These are phyloP conservation scores for Penicillium thymicola DNA, from an alignment of 2,329 filamentous ascomycete species.

Conservation along the genomic window DNA sequence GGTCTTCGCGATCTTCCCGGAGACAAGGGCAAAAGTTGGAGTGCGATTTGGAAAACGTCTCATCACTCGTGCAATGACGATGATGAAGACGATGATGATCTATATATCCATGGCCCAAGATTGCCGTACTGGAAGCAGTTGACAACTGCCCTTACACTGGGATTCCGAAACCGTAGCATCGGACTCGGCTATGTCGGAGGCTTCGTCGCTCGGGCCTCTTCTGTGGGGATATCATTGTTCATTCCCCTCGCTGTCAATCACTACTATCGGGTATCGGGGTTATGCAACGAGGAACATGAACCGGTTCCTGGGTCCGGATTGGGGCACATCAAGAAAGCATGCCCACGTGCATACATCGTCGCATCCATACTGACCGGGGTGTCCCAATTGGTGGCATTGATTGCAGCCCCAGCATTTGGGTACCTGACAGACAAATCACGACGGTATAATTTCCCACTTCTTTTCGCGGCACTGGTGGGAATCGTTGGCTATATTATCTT, in stretches of 20 bases:
- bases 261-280: constrained; percentile 77
- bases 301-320: constrained; percentile 30
- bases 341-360: constrained; percentile 80
- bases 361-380: constrained; percentile 84
- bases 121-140: constrained; percentile 53
- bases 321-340: constrained; percentile 75
- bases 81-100: constrained; percentile 8
- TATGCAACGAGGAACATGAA: constrained; percentile 57
- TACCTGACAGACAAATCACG: constrained; percentile 70
- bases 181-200: constrained; percentile 86
- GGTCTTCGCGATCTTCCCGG: constrained; percentile 67
- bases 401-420: constrained; percentile 84
- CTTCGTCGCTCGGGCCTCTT: constrained; percentile 90
- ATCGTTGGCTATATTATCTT: constrained; percentile 75
- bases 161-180: constrained; percentile 72
- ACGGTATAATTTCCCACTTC: constrained; percentile 68
- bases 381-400: constrained; percentile 78
- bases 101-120: not conserved
- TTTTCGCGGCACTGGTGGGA: constrained; percentile 69
- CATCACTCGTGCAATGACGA: not conserved
- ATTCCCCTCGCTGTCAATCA: constrained; percentile 90
- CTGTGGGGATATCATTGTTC: constrained; percentile 91
- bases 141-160: constrained; percentile 63
- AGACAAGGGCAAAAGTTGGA: constrained; percentile 74
- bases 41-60: constrained; percentile 43